Base-by-base conservation (phyloP, 345 rosid genomes). In the Microcos paniculata region DNA sequence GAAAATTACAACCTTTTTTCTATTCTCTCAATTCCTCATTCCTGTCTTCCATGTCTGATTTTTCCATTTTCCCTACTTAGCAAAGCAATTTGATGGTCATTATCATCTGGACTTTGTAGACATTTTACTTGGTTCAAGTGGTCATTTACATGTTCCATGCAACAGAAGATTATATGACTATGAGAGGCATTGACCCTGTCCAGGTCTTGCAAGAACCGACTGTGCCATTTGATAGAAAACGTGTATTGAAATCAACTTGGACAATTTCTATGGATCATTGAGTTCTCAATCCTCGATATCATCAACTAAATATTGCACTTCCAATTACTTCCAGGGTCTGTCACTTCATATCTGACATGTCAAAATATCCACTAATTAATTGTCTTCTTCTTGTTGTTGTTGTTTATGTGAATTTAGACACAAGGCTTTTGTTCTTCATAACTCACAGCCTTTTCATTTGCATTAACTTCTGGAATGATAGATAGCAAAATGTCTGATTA, bases 401-500 rank as follows among this genome's bases (percentile, higher is more conserved):
- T 62, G 45, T 18, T 35, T 48, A 12, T 28, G 42, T 45, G 40
- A 33, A 52, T 21, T 52, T 71, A 49, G 63, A 52, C 48, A 53
- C 4, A 40, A 33, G 6, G 4, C 42, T 53, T 3, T 7, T 38
- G 8, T 21, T 43, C 33, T 15, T 24, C n/a, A 52, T 21, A 35
- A 30, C 15, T 58, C 16, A 2, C n/a, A 2, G 13, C 31, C 11
- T 68, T 46, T 30, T 26, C 43, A 26, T 40, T 58, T 45, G 35
- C 40, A 26, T 0, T 61, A 19, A n/a, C 15, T 40, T 26, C 48
- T 45, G 16, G 13, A 8, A 55, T 21, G 43, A 48, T 46, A 55
- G 21, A 74, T 57, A 11, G 8, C 9, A 8, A 64, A 45, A 72
- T 61, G 31, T 61, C 42, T 79, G 49, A 46, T 21, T 35, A 67